A percentile compares a stretch with the other conserved stretches of the same genome.
Conservation (phyloP, 148 eudicot species). For the Rhododendron ferrugineum region DNA sequence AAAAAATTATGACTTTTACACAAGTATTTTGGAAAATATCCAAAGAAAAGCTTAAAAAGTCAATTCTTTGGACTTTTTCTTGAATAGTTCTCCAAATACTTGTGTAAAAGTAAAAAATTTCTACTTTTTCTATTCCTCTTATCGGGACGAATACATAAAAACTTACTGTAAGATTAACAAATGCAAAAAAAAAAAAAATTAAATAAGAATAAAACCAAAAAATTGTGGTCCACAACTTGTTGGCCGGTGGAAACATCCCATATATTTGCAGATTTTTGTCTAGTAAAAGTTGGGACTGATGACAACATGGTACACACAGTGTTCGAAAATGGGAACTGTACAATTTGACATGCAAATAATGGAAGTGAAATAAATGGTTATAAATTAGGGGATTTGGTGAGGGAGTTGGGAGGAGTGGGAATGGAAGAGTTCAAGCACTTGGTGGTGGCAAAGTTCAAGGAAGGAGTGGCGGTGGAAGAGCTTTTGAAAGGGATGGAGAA, state of each 20-base stretch:
- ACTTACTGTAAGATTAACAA: no score
- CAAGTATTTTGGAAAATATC: no score
- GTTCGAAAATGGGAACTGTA: not conserved
- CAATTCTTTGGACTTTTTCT: no score
- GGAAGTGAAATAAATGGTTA: not conserved
- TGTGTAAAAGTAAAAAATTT: no score
- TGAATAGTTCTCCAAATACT: no score
- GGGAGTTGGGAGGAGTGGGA: not conserved
- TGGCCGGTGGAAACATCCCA: not conserved
- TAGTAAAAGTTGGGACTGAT: slow-evolving; percentile 16
- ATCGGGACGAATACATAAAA: no score
- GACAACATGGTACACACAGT: not conserved
- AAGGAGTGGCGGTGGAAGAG: slow-evolving; percentile 62
- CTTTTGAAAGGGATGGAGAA: slow-evolving; percentile 70
- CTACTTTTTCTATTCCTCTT: no score
- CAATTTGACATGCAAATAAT: slow-evolving; percentile 11
- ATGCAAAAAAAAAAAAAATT: no score
- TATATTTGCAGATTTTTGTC: slow-evolving; percentile 20
- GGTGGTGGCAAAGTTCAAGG: slow-evolving; percentile 89
- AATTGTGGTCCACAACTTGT: no score
- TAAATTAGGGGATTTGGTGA: not conserved
- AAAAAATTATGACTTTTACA: no score
- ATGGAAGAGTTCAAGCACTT: slow-evolving; percentile 51
- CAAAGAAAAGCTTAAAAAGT: no score
- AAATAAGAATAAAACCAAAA: no score